Base-by-base conservation (phyloP, 176 grass and related monocot genomes). In the Oryza coarctata region DNA sequence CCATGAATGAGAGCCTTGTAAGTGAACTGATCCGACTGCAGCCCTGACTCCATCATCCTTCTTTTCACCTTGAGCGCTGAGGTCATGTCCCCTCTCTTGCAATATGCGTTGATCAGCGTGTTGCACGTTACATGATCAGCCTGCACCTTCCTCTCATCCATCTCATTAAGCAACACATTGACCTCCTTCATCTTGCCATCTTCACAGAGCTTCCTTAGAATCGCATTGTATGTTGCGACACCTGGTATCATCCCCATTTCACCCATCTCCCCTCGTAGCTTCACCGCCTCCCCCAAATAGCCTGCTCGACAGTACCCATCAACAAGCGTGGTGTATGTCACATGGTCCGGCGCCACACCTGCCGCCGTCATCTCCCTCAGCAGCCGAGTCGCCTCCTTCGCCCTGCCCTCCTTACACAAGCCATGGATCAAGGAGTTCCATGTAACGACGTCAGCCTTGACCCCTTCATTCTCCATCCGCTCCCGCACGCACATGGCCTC, bases 1-100 rank as follows among this genome's bases (percentile, higher is more conserved):
- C 94, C 94, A 89, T 97, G 88, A 29, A 97, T 78, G 26, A 97
- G 87, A 83, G 94, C 87, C 83, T 94, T 97, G 89, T 90, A 92
- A 18, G 94, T 94, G 85, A 94, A 97, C 8, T 91, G 87, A 82
- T 97, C 88, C 76, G 92, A 67, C 68, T 71, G 83, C 75, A 94
- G 36, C n/a, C 94, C 94, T 33, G 94, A 97, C 64, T 97, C 92
- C 60, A 94, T 52, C 94, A 97, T 97, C 88, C 73, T 89, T 68
- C 65, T 92, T 78, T 77, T 84, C 78, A 94, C 82, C 65, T 91
- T 97, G 82, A 87, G 89, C 0, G 92, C 92, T 17, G 93, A 85
- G 22, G 64, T 36, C 92, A 97, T 90, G 74, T 92, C 82, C 31
- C 92, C 92, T 73, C 62, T 92, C 86, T 97, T 97, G 86, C 86